Base-by-base conservation (phyloP, 352 stramenopile species). In the Phytophthora meadii region DNA sequence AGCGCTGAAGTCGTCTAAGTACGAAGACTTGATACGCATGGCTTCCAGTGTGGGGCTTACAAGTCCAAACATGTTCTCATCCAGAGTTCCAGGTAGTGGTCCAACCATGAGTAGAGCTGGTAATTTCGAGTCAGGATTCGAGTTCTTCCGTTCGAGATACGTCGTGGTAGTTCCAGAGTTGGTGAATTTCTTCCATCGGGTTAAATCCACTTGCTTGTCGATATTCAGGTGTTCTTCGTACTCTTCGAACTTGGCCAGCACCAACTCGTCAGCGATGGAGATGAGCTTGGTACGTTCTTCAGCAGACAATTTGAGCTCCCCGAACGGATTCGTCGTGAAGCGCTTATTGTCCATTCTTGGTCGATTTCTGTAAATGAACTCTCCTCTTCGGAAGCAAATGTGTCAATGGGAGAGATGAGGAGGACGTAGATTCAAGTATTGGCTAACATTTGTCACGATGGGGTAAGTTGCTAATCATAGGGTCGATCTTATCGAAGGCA, bases 21-120 rank as follows among this genome's bases (percentile, higher is more conserved):
- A 57, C 22, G 56, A 57, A 7, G 56, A 56, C 55, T 64, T 64
- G 46, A 64, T 64, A 5, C 55, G 56, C 69, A 61, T 70, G 10
- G 49, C 36, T 34, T 78, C 61, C 4, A 61, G 44, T 3, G 61
- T 76, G 15, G 69, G 56, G 25, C 42, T 59, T 14, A 76, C 42
- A n/a, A 70, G 40, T 15, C 73, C 73, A 41, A 74, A 78, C 70
- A 81, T 71, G 41, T 62, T 57, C 24, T 81, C 70, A 44, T 76
- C 69, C 17, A 79, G 42, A 22, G 45, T 61, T 15, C 65, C 70
- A 2, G 53, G 50, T 25, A 76, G 27, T 3, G 69, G 42, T n/a
- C 73, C 69, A 37, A 73, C 46, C 17, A 67, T 62, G 12, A 65
- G 68, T 32, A 77, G 9, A 8, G 52, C 49, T 2, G 62, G 51